These are phyloP conservation scores for Colletotrichum musicola DNA, from an alignment of 2,329 filamentous ascomycete species.

Conservation along the genomic window DNA sequence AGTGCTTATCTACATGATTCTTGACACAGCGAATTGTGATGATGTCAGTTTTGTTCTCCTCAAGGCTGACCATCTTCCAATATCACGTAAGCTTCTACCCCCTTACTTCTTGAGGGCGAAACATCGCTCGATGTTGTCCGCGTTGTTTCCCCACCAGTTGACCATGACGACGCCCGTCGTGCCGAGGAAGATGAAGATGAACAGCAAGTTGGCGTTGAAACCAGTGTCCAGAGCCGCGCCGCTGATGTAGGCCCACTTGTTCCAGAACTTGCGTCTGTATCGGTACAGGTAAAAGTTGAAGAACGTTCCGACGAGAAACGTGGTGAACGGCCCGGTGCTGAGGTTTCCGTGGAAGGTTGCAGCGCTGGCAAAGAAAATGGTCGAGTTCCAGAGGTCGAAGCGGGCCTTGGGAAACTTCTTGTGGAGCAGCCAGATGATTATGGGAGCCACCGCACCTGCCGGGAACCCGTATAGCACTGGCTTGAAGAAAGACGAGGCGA, in stretches of 20 bases:
- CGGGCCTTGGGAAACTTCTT: constrained; percentile 64
- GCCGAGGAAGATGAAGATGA: constrained; percentile 71
- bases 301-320: constrained; percentile 69
- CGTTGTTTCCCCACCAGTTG: constrained; percentile 73
- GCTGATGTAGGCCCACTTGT: constrained; percentile 72
- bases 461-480: constrained; percentile 66
- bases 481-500: constrained; percentile 60
- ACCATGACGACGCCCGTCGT: constrained; percentile 70
- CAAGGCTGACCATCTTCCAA: too few relatives aligned
- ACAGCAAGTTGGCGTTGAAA: constrained; percentile 71
- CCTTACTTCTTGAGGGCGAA: constrained; percentile 58
- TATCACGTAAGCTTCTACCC: too few relatives aligned
- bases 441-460: constrained; percentile 59
- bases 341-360: constrained; percentile 72
- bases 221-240: constrained; percentile 73
- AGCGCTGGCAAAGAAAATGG: constrained; percentile 70
- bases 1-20: too few relatives aligned
- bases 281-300: constrained; percentile 71
- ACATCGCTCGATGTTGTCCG: constrained; percentile 67
- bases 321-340: constrained; percentile 69
- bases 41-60: too few relatives aligned
- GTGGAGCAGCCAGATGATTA: constrained; percentile 64
- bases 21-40: too few relatives aligned
- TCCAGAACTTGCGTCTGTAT: constrained; percentile 68
- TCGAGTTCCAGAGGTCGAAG: constrained; percentile 70